Evolutionary conservation across 306 rosid species (phyloP), one percentile per base, ranked within the genome.

Genomic region (Prunus kanzakura): DNA sequence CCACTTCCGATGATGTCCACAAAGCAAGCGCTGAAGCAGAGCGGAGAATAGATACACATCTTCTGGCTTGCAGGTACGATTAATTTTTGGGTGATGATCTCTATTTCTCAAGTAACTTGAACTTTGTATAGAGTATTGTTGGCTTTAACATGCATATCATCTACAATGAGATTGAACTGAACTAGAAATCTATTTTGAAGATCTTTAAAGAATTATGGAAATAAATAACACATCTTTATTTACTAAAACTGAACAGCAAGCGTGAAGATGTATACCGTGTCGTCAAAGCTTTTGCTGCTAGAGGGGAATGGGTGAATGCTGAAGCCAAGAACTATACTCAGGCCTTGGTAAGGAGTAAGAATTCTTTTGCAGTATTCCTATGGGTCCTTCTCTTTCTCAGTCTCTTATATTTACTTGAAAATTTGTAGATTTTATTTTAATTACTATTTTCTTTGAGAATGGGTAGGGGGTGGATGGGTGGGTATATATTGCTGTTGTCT

Each of bases 11-110:
- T 72, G 96, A 85, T 74, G 91, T 92, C 74, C 86, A 93, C 64
- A 91, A 89, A 84, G 97, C 97, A 49, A 95, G 97, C 85, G 89
- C 87, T 0, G 97, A 92, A 87, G 99, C 97, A 15, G 99, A 90
- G 82, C 87, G 87, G 82, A 92, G 87, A 85, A 86, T 95, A 69
- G 99, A 95, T 79, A 89, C 84, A 30, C 97, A 95, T 86, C 71
- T 82, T 71, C 88, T 84, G 72, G 16, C 43, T 25, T 92, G 97
- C 99, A 95, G 97, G 99, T 95, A 74, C 46, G 27, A 25, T 77
- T 67, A 58, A 11, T 75, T 65, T 19, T 22, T 64, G 30, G 29
- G 38, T 73, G 76, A 72, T 69, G 61, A 30, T 61, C 62, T 25
- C 67, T 72, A 6, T 45, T 22, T 49, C 23, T 23, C 55, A 16